Evolutionary conservation across 108 stramenopile genomes (phyloP), one percentile per base, ranked within the genome.

Genomic region (Skeletonema potamos): DNA sequence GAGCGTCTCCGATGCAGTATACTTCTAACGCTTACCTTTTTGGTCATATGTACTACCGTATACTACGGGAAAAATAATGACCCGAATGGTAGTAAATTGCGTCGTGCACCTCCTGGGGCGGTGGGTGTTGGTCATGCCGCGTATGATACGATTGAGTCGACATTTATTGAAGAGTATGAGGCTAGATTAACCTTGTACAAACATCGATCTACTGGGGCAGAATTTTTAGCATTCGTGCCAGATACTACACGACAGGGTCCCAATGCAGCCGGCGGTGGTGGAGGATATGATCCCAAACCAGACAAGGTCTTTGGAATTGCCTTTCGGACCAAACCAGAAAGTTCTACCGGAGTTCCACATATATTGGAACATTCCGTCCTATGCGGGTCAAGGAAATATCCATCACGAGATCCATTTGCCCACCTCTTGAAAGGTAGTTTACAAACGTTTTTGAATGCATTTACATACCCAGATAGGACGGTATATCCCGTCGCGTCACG

Each of bases 231-330:
- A 48, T 82, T 88, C 43, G 73, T 85, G 58, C 91, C 92, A 9
- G 89, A 90, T 58, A 24, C 17, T 5, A 51, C 46, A 34, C 51
- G 37, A 34, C 29, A n/a, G 27, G 54, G 64, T 20, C 46, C 54
- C 28, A 29, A 8, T 4, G 5, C 43, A 4, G 33, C 15, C 1
- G 44, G 58, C 9, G 65, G 51, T 3, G 70, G 55, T 9, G 58
- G 37, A 11, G 68, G 64, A 1, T 78, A 78, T 29, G 89, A 90
- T 74, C 58, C 78, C 26, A 81, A 74, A 17, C 90, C 88, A 26
- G 94, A 98, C 82, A 95, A 95, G 59, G 93, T 90, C 1, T 99
- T 99, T 77, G 97, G 97, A 26, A 86, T 98, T n/a, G 89, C 86
- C 37, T 97, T 99, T 72, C 82, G 94, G 18, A 99, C 98, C 11